phyloP scores from a whole-genome alignment of 345 rosid genomes.

The Erucastrum elatum region DNA sequence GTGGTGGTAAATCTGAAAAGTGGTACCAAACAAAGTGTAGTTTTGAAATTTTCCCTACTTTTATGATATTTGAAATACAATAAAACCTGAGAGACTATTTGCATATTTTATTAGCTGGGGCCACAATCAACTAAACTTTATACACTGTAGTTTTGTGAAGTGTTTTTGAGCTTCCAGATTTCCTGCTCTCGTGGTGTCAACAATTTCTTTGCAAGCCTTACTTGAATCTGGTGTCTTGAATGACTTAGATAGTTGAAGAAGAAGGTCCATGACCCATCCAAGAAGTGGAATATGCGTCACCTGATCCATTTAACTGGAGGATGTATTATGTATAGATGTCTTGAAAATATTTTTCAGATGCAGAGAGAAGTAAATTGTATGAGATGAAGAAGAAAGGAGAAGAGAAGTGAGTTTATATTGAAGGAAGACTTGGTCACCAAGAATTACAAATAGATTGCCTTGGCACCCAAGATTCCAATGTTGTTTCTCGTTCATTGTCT shows the following conservation, averaged over 20 bases:
- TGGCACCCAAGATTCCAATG: not conserved
- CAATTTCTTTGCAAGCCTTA: not conserved
- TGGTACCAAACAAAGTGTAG: too few species aligned
- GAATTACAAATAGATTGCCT: not conserved
- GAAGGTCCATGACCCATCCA: constrained; percentile 21
- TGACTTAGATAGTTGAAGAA: constrained; percentile 2
- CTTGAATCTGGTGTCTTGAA: not conserved
- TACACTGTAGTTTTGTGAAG: constrained; percentile 27
- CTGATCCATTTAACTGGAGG: constrained; percentile 3
- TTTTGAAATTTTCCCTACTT: too few species aligned
- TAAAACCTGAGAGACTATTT: too few species aligned
- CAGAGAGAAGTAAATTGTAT: not conserved
- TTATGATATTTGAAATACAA: too few species aligned
- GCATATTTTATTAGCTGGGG: too few species aligned
- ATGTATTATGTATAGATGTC: not conserved
- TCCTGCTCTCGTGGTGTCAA: not conserved
- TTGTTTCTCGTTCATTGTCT: not conserved
- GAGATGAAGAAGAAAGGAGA: constrained; percentile 12
- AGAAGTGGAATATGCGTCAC: constrained; percentile 25
- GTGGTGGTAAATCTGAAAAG: too few species aligned
- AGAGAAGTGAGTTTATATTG: not conserved
- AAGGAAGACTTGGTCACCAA: constrained; percentile 12
- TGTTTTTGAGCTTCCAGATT: constrained; percentile 25
- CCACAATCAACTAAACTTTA: not conserved
- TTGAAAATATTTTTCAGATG: not conserved